Evolutionary conservation across 2,329 filamentous ascomycete species (phyloP).

Genomic region (Apiospora phragmitis): DNA sequence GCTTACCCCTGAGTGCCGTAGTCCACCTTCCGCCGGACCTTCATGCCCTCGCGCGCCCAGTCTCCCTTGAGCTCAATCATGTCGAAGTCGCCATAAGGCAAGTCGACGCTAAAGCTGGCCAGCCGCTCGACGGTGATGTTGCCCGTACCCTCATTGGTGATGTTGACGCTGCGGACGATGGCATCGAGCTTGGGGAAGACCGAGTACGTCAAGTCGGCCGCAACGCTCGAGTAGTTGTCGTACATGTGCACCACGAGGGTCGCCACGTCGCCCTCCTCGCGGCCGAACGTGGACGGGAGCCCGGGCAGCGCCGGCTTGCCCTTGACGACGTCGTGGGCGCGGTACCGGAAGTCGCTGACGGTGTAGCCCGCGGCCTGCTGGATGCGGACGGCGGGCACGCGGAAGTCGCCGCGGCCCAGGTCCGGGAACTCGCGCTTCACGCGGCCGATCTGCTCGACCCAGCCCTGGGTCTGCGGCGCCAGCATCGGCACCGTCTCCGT

Average conservation of each 20-base stretch:
- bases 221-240: constrained; percentile 59
- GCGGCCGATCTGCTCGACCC: constrained; percentile 52
- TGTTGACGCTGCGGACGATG: constrained; percentile 59
- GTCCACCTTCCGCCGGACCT: constrained; percentile 54
- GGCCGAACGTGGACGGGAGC: constrained; percentile 60
- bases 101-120: constrained; percentile 61
- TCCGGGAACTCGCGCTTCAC: constrained; percentile 64
- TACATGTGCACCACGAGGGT: constrained; percentile 59
- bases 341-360: constrained; percentile 58
- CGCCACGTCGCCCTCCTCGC: constrained; percentile 49
- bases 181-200: constrained; percentile 64
- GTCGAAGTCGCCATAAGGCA: constrained; percentile 60
- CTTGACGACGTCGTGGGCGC: constrained; percentile 52
- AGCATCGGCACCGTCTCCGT: constrained; percentile 51
- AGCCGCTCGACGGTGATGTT: constrained; percentile 56
- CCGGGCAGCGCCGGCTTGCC: constrained; percentile 59
- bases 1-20: constrained; percentile 56
- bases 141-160: constrained; percentile 58
- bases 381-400: constrained; percentile 61
- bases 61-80: constrained; percentile 64
- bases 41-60: constrained; percentile 60
- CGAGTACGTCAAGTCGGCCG: constrained; percentile 61
- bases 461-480: constrained; percentile 50
- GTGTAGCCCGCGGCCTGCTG: constrained; percentile 59
- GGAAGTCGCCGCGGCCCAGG: constrained; percentile 62